Evolutionary conservation across 768 basidiomycete species (phyloP).

Genomic region (Cystofilobasidium ferigula): DNA sequence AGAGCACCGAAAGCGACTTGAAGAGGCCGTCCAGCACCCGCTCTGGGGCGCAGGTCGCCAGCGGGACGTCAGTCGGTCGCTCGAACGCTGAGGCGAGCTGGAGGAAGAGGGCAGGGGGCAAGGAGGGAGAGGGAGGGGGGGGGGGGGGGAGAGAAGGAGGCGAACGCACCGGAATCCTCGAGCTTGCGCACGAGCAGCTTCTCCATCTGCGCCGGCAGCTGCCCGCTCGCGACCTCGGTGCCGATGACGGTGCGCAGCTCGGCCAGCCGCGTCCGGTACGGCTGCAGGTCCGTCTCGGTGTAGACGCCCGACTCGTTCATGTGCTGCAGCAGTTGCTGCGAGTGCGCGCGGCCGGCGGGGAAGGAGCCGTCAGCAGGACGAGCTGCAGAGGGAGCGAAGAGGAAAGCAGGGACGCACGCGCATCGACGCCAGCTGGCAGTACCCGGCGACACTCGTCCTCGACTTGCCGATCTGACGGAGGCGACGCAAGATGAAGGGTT

Average conservation of each 20-base stretch:
- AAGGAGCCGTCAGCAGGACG: not conserved
- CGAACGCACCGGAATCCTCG: constrained; percentile 70
- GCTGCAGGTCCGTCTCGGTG: constrained; percentile 77
- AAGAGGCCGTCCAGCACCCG: constrained; percentile 64
- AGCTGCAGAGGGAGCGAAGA: not conserved
- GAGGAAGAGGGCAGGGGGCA: not conserved
- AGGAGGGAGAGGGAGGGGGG: too few species aligned
- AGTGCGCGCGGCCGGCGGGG: not conserved
- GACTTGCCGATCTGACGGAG: constrained; percentile 67
- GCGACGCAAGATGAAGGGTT: not conserved
- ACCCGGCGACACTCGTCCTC: constrained; percentile 83
- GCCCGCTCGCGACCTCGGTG: constrained; percentile 65
- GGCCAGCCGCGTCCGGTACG: constrained; percentile 68
- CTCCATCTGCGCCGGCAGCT: constrained; percentile 75
- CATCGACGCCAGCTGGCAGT: constrained; percentile 93
- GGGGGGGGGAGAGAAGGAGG: not conserved
- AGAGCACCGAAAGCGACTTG: constrained; percentile 73
- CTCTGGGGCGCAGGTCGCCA: constrained; percentile 47
- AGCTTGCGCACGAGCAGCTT: constrained; percentile 82
- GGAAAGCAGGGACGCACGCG: constrained; percentile 52
- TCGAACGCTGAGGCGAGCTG: not conserved
- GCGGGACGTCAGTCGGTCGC: not conserved
- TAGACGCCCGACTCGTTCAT: constrained; percentile 94
- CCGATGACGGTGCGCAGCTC: constrained; percentile 74
- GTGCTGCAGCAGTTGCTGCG: constrained; percentile 85